phyloP scores from a whole-genome alignment of 2,329 filamentous ascomycete species.

The Alternaria longipes region DNA sequence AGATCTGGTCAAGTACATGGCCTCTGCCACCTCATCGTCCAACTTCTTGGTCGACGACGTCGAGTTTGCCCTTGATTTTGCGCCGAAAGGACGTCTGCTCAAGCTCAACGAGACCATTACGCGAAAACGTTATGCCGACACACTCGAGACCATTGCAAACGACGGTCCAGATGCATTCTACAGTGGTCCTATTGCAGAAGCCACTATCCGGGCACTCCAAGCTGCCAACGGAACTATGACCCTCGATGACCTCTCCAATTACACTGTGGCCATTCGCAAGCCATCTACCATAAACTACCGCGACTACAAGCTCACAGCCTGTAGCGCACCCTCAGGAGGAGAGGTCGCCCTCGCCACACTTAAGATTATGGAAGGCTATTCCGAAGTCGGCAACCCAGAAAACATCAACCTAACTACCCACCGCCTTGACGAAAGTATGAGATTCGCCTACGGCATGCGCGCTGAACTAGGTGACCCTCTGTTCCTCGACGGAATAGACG shows the following conservation, averaged over 20 bases:
- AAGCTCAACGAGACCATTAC: constrained; percentile 80
- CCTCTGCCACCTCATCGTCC: constrained; percentile 55
- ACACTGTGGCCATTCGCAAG: constrained; percentile 71
- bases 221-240: constrained; percentile 84
- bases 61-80: constrained; percentile 87
- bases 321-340: constrained; percentile 80
- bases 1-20: constrained; percentile 80
- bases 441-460: constrained; percentile 83
- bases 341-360: constrained; percentile 77
- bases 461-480: constrained; percentile 83
- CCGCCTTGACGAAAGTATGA: constrained; percentile 85
- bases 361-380: constrained; percentile 84
- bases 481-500: constrained; percentile 71
- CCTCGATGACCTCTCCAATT: constrained; percentile 77
- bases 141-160: constrained; percentile 78
- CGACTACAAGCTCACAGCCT: constrained; percentile 73
- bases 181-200: constrained; percentile 73
- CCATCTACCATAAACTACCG: constrained; percentile 65
- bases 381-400: constrained; percentile 66
- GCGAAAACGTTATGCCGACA: constrained; percentile 80
- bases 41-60: constrained; percentile 80
- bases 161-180: constrained; percentile 80
- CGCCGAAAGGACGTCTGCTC: constrained; percentile 78
- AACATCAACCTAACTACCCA: constrained; percentile 76
- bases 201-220: constrained; percentile 75